phyloP scores from a whole-genome alignment of 2,329 filamentous ascomycete species.

The Cordyceps fumosorosea region DNA sequence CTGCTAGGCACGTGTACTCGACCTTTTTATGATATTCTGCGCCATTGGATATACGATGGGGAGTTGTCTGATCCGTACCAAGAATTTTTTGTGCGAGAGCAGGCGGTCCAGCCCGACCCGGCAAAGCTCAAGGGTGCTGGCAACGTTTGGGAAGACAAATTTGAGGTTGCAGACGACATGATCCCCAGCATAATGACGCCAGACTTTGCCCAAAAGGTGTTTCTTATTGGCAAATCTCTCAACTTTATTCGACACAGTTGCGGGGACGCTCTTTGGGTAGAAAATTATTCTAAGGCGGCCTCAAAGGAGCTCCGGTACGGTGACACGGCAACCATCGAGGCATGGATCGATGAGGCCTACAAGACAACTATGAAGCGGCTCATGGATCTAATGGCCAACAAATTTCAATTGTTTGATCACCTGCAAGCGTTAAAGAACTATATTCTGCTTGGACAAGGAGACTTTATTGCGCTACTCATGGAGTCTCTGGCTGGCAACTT shows the following conservation, averaged over 20 bases:
- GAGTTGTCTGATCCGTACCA: constrained; percentile 93
- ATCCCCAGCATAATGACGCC: constrained; percentile 88
- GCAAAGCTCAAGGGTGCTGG: constrained; percentile 58
- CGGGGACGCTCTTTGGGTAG: constrained; percentile 89
- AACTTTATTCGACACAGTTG: constrained; percentile 98
- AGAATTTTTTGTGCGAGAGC: constrained; percentile 92
- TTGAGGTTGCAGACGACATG: constrained; percentile 77
- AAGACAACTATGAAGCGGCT: constrained; percentile 96
- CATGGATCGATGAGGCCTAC: constrained; percentile 94
- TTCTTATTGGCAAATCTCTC: constrained; percentile 92
- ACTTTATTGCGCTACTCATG: constrained; percentile 96
- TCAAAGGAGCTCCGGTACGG: constrained; percentile 90
- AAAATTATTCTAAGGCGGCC: constrained; percentile 85
- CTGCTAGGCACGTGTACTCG: constrained; percentile 79
- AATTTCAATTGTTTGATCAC: constrained; percentile 93
- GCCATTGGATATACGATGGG: constrained; percentile 97
- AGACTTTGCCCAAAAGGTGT: constrained; percentile 93
- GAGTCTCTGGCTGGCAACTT: constrained; percentile 89
- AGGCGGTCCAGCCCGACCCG: constrained; percentile 47
- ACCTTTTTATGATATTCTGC: constrained; percentile 93
- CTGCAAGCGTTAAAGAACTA: constrained; percentile 90
- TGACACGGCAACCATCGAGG: constrained; percentile 84
- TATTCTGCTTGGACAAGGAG: constrained; percentile 86
- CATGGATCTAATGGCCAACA: constrained; percentile 87
- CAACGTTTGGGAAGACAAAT: constrained; percentile 98